Conservation (phyloP, 495 filamentous ascomycete species). For the Articulospora tetracladia region DNA sequence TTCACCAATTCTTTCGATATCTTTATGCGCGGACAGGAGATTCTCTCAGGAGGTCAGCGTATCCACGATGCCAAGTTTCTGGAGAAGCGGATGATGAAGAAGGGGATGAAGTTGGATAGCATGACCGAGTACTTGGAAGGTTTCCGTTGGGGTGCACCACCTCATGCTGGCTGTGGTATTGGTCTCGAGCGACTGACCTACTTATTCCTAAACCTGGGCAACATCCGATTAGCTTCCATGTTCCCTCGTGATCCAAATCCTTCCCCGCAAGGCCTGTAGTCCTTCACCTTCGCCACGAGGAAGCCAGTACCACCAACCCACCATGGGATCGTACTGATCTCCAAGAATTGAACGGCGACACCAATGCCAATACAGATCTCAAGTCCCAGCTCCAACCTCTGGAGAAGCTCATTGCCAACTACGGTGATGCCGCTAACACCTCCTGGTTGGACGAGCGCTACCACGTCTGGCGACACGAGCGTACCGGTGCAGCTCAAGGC, state of each 20-base stretch:
- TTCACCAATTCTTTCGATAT: constrained; percentile 94
- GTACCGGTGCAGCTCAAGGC: constrained; percentile 74
- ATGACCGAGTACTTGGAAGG: constrained; percentile 88
- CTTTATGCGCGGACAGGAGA: constrained; percentile 91
- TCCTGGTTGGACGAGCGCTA: constrained; percentile 83
- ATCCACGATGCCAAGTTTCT: constrained; percentile 76
- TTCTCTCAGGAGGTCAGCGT: constrained; percentile 87
- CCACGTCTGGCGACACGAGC: constrained; percentile 73
- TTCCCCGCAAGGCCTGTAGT: constrained; percentile 55
- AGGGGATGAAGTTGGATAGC: constrained; percentile 66
- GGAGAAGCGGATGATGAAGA: constrained; percentile 69
- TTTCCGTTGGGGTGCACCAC: constrained; percentile 84
- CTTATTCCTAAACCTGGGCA: constrained; percentile 77
- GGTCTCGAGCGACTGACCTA: constrained; percentile 86
- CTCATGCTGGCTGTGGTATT: constrained; percentile 87
- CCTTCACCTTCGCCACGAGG: constrained; percentile 70
- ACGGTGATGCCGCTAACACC: constrained; percentile 83
- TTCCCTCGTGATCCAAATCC: constrained; percentile 79
- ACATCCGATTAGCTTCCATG: constrained; percentile 82
- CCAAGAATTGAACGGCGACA: background rate
- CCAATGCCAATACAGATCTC: constrained; percentile 19
- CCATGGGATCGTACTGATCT: constrained; percentile 49
- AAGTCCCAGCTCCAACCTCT: constrained; percentile 61
- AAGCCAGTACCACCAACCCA: constrained; percentile 63
- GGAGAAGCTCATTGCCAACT: constrained; percentile 82